A percentile compares a stretch with the other conserved stretches of the same genome.
Evolutionary conservation across 371 early-diverging fungal species (phyloP).

Genomic region (Conidiobolus incongruus): DNA sequence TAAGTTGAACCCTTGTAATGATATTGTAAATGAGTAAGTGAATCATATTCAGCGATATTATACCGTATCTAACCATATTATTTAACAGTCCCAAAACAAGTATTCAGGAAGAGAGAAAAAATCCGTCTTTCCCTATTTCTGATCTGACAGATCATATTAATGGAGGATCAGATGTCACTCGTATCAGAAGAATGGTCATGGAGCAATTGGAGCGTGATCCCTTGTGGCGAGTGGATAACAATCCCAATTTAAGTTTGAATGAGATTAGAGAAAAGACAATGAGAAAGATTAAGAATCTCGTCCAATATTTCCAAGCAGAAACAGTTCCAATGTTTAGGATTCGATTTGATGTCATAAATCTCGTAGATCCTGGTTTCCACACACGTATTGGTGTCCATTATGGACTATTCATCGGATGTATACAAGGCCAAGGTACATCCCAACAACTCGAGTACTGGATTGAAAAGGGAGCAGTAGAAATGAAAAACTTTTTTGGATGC

Average conservation of each 20-base stretch:
- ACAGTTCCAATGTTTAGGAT: slow-evolving; percentile 44
- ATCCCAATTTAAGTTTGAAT: slow-evolving; percentile 46
- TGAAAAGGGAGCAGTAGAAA: slow-evolving; percentile 61
- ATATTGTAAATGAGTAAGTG: too few species aligned
- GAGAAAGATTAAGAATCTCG: slow-evolving; percentile 53
- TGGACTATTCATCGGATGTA: slow-evolving; percentile 75
- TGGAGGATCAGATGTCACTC: slow-evolving; percentile 39
- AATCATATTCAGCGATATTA: too few species aligned
- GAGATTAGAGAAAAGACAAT: slow-evolving; percentile 71
- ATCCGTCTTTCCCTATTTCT: slow-evolving; percentile 47
- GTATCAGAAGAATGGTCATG: too few species aligned
- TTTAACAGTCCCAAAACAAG: slow-evolving; percentile 11
- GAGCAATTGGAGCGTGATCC: slow-evolving; percentile 76
- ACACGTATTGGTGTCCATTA: slow-evolving; percentile 82
- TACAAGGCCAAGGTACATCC: slow-evolving; percentile 70
- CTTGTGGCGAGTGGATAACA: slow-evolving; percentile 55
- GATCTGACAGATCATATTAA: slow-evolving; percentile 64
- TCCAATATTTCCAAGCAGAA: slow-evolving; percentile 54
- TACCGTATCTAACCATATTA: too few species aligned
- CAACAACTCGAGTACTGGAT: slow-evolving; percentile 76
- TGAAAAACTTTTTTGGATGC: slow-evolving; percentile 56
- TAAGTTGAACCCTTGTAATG: too few species aligned
- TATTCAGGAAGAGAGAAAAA: slow-evolving; percentile 39
- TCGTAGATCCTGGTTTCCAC: slow-evolving; percentile 77
- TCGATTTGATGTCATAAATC: slow-evolving; percentile 63